These are phyloP conservation scores for Oropetium thomaeum DNA, from an alignment of 176 grass and related monocot species.

Conservation along the genomic window DNA sequence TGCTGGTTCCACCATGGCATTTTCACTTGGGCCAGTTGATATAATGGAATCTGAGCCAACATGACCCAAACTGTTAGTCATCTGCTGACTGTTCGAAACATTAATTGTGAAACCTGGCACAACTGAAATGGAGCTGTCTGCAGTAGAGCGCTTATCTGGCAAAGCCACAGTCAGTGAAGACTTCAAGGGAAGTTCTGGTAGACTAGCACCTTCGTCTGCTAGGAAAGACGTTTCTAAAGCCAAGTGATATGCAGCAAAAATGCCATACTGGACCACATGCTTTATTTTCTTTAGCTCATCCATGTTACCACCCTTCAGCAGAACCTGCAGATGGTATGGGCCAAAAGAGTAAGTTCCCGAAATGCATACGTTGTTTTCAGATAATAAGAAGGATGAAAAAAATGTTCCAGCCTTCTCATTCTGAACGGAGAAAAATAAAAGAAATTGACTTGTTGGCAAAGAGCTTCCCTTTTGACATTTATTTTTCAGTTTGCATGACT, in stretches of 20 bases:
- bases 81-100: constrained; percentile 31
- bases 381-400: constrained; percentile 4
- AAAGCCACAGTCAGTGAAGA: constrained; percentile 77
- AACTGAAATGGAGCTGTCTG: constrained; percentile 65
- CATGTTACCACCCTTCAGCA: constrained; percentile 80
- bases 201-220: constrained; percentile 83
- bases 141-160: constrained; percentile 61
- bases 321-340: constrained; percentile 52
- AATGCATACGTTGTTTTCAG: constrained; percentile 9
- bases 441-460: neutral
- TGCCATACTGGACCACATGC: constrained; percentile 85
- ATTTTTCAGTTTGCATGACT: constrained; percentile 11
- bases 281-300: constrained; percentile 95
- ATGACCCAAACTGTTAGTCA: constrained; percentile 29
- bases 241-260: constrained; percentile 96
- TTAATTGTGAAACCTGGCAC: constrained; percentile 59
- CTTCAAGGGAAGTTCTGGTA: constrained; percentile 69
- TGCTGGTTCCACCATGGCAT: constrained; percentile 13
- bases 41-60: constrained; percentile 16
- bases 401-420: neutral
- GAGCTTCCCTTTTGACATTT: constrained; percentile 1
- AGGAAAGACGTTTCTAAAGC: constrained; percentile 98
- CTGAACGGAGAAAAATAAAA: neutral
- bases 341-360: constrained; percentile 11
- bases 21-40: constrained; percentile 25